Percentiles rank a stretch among this genome's conserved stretches.
These are phyloP conservation scores for Neospora caninum DNA, from an alignment of 169 alveolate species.

Conservation along the genomic window DNA sequence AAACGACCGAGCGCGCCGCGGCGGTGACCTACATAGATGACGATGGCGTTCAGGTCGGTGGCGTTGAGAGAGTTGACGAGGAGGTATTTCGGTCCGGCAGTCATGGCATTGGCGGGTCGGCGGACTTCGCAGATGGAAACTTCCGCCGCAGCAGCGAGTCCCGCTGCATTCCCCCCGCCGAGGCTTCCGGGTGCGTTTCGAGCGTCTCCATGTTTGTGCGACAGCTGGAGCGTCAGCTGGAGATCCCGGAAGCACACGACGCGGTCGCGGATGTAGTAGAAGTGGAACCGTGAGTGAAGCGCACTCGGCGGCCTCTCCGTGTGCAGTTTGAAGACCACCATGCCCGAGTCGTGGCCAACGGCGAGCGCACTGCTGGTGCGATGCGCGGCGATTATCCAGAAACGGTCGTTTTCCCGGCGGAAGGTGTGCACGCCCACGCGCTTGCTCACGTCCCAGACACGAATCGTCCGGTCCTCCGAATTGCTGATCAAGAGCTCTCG, in stretches of 20 bases:
- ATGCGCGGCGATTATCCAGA: slow-evolving; percentile 91
- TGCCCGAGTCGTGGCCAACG: slow-evolving; percentile 92
- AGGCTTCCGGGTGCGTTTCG: background rate
- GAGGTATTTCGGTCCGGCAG: slow-evolving; percentile 57
- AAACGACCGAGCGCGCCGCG: too few relatives aligned
- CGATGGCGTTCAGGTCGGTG: slow-evolving; percentile 68
- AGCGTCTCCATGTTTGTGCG: background rate
- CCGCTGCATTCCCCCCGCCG: background rate
- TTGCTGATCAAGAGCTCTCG: slow-evolving; percentile 88
- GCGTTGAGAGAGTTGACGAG: slow-evolving; percentile 62
- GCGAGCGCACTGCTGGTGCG: slow-evolving; percentile 88
- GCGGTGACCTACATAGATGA: slow-evolving; percentile 48
- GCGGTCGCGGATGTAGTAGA: slow-evolving; percentile 56
- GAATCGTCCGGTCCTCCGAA: slow-evolving; percentile 93
- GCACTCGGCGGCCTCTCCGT: slow-evolving; percentile 83
- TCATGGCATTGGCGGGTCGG: slow-evolving; percentile 70
- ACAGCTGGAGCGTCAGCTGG: slow-evolving; percentile 26
- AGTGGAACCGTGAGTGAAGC: slow-evolving; percentile 52
- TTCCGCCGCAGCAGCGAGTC: slow-evolving; percentile 13
- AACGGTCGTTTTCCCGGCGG: slow-evolving; percentile 91
- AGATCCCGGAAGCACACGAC: slow-evolving; percentile 54
- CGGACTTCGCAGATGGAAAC: slow-evolving; percentile 56
- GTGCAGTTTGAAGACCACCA: slow-evolving; percentile 92
- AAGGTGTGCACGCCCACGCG: slow-evolving; percentile 87
- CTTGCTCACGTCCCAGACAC: slow-evolving; percentile 95